Evolutionary conservation across 2,329 filamentous ascomycete species (phyloP).

Genomic region (Aureobasidium sp.): DNA sequence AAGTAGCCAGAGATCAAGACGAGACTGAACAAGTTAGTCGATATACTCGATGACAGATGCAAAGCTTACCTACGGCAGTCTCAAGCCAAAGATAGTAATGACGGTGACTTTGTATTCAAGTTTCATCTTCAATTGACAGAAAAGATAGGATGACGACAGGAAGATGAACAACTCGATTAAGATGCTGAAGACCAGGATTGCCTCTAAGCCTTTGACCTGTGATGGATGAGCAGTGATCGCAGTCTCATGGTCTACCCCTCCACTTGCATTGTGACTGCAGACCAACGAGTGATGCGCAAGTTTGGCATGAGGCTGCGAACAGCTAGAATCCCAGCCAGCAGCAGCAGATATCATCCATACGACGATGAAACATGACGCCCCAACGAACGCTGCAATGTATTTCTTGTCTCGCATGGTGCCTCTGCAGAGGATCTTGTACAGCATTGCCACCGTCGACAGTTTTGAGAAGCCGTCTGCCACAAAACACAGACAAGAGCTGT

Average conservation of each 20-base stretch:
- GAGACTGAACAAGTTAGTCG: background rate
- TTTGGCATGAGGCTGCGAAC: background rate
- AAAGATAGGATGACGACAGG: background rate
- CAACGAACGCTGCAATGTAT: background rate
- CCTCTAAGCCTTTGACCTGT: background rate
- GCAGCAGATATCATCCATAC: background rate
- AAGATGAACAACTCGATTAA: background rate
- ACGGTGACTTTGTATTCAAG: background rate
- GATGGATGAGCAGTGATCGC: background rate
- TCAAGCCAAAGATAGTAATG: background rate
- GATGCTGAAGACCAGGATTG: background rate
- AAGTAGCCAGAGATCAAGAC: background rate
- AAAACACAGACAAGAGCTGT: background rate
- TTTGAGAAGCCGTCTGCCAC: background rate
- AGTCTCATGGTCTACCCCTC: too few relatives aligned
- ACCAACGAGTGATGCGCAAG: background rate
- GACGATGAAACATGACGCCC: background rate
- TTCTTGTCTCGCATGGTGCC: background rate
- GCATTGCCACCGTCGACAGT: background rate
- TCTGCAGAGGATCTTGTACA: background rate
- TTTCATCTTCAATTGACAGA: background rate
- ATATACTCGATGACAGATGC: too few relatives aligned
- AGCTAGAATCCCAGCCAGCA: background rate
- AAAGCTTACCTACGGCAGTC: background rate
- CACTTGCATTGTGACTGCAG: background rate